phyloP scores from a whole-genome alignment of 1,284 basidiomycete species.

The Inonotus hispidus region DNA sequence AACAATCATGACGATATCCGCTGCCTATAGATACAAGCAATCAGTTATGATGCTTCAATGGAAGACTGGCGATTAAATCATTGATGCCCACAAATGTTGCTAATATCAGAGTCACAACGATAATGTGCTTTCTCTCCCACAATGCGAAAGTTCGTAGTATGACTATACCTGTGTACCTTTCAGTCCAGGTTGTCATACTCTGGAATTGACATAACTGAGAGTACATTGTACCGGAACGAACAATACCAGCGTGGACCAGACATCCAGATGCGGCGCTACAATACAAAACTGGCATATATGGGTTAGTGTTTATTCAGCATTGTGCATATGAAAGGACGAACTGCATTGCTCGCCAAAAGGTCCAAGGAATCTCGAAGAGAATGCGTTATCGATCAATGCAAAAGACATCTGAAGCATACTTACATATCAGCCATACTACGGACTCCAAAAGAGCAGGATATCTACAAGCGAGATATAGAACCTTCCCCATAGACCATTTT shows the following conservation, averaged over 20 bases:
- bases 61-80: neutral
- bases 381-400: neutral
- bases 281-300: neutral
- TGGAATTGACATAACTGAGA: neutral
- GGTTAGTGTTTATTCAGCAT: no score
- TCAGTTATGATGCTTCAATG: no score
- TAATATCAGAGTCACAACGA: neutral
- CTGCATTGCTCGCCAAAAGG: neutral
- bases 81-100: neutral
- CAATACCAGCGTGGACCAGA: slow-evolving; percentile 6
- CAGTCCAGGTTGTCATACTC: neutral
- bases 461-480: slow-evolving; percentile 5
- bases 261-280: neutral
- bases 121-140: neutral
- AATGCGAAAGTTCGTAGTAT: slow-evolving; percentile 4
- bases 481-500: slow-evolving; percentile 4
- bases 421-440: slow-evolving; percentile 1
- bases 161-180: neutral
- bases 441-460: slow-evolving; percentile 3
- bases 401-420: neutral
- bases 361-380: neutral
- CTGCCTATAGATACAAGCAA: neutral
- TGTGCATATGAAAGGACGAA: neutral
- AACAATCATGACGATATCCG: neutral
- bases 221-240: slow-evolving; percentile 7